phyloP scores from a whole-genome alignment of 2,329 filamentous ascomycete species.

The Huntiella omanensis region DNA sequence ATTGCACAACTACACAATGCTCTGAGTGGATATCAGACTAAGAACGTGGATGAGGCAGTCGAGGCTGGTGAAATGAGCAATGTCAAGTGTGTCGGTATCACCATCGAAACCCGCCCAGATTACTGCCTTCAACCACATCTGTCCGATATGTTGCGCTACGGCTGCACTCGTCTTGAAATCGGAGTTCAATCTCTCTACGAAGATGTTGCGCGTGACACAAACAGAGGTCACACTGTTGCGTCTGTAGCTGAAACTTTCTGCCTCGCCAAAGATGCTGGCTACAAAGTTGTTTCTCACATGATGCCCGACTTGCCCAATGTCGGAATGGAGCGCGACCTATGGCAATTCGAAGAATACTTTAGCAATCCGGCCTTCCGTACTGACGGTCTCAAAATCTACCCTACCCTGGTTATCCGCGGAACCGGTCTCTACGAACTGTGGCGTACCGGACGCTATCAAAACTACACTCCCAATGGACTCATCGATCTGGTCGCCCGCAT shows the following conservation, averaged over 20 bases:
- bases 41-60: slow-evolving; percentile 88
- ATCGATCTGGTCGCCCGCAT: slow-evolving; percentile 96
- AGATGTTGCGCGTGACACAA: slow-evolving; percentile 94
- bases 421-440: slow-evolving; percentile 94
- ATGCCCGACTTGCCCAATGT: slow-evolving; percentile 98
- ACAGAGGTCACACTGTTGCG: slow-evolving; percentile 87
- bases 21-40: slow-evolving; percentile 84
- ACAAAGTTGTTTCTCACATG: slow-evolving; percentile 99
- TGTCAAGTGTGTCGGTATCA: slow-evolving; percentile 95
- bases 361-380: slow-evolving; percentile 91
- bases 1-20: slow-evolving; percentile 95
- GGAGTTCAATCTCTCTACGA: slow-evolving; percentile 96
- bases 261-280: slow-evolving; percentile 91
- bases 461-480: slow-evolving; percentile 93
- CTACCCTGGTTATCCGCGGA: slow-evolving; percentile 87
- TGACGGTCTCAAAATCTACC: slow-evolving; percentile 94
- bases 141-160: slow-evolving; percentile 91
- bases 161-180: slow-evolving; percentile 83
- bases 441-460: slow-evolving; percentile 92
- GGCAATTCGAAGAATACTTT: slow-evolving; percentile 96
- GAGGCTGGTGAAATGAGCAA: slow-evolving; percentile 90
- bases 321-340: slow-evolving; percentile 91
- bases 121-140: slow-evolving; percentile 95
- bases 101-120: slow-evolving; percentile 90
- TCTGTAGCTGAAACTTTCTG: slow-evolving; percentile 93